phyloP scores from a whole-genome alignment of 2,329 filamentous ascomycete genomes.

The Fusarium verrucosum region DNA sequence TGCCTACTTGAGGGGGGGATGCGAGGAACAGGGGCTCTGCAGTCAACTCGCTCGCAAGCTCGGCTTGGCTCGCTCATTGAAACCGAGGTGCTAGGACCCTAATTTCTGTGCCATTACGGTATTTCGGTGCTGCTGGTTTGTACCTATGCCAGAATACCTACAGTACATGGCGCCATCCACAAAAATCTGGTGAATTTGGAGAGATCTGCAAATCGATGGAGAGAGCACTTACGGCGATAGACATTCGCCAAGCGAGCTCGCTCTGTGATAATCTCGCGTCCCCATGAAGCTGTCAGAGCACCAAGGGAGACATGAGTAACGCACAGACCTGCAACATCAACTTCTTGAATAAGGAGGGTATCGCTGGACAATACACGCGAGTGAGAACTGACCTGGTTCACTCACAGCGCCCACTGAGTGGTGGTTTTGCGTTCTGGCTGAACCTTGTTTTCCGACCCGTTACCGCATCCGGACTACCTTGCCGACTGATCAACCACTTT shows the following conservation, averaged over 20 bases:
- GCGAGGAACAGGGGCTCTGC: slow-evolving; percentile 8
- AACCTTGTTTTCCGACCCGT: slow-evolving; percentile 33
- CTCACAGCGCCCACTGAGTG: slow-evolving; percentile 12
- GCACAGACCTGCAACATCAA: slow-evolving; percentile 30
- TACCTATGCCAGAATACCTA: not conserved
- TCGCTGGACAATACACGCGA: slow-evolving; percentile 9
- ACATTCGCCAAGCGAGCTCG: slow-evolving; percentile 5
- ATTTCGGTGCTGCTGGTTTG: not conserved
- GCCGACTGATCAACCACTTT: slow-evolving; percentile 21
- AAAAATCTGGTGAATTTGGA: not conserved
- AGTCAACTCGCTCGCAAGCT: not conserved
- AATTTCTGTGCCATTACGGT: not conserved
- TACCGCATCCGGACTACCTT: slow-evolving; percentile 29
- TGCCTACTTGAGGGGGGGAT: slow-evolving; percentile 8
- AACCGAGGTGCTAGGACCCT: not conserved
- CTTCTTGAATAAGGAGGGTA: slow-evolving; percentile 19
- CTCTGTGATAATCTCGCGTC: slow-evolving; percentile 20
- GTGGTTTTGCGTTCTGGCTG: slow-evolving; percentile 28
- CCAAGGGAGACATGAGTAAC: slow-evolving; percentile 5
- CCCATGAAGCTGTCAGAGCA: slow-evolving; percentile 28
- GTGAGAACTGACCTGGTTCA: slow-evolving; percentile 20
- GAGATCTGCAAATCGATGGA: slow-evolving; percentile 3
- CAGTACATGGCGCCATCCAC: not conserved
- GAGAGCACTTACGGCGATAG: not conserved
- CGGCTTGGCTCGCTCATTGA: not conserved